Evolutionary conservation across 2,329 filamentous ascomycete species (phyloP).

Genomic region (Dissoconium aciculare): DNA sequence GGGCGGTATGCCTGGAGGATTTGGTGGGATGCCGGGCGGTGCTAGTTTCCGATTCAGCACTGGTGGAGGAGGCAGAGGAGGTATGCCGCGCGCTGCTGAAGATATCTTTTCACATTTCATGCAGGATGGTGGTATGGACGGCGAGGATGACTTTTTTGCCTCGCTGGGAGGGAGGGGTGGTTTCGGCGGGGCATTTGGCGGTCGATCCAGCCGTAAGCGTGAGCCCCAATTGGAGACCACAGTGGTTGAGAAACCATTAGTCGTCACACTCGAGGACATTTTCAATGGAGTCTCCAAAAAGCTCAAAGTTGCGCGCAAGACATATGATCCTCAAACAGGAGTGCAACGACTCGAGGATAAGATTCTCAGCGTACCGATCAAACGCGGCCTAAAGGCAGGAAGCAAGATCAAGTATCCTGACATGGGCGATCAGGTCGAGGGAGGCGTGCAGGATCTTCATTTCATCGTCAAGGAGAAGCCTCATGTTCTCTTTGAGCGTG

Average conservation of each 20-base stretch:
- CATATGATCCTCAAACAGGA: constrained; percentile 63
- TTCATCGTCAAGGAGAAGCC: constrained; percentile 93
- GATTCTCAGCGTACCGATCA: constrained; percentile 87
- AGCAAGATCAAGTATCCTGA: constrained; percentile 97
- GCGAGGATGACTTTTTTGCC: constrained; percentile 44
- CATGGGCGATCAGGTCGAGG: constrained; percentile 95
- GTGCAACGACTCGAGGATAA: constrained; percentile 80
- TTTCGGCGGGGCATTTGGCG: constrained; percentile 24
- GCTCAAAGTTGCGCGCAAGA: constrained; percentile 96
- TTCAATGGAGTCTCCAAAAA: constrained; percentile 83
- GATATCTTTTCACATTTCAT: constrained; percentile 78
- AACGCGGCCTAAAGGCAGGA: constrained; percentile 86
- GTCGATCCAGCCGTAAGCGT: constrained; percentile 28
- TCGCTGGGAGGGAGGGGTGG: constrained; percentile 27
- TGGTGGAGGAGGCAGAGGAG: constrained; percentile 35
- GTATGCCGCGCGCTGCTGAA: constrained; percentile 34
- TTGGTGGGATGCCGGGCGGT: constrained; percentile 34
- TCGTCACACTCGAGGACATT: constrained; percentile 73
- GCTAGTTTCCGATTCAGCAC: constrained; percentile 52
- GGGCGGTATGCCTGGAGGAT: constrained; percentile 20
- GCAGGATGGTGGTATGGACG: constrained; percentile 32
- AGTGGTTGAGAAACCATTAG: constrained; percentile 72
- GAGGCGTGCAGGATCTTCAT: constrained; percentile 86
- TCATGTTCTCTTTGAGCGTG: constrained; percentile 69
- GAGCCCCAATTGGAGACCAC: constrained; percentile 67